Conservation (phyloP, 208 protist genomes). For the Trypanosoma brucei region DNA sequence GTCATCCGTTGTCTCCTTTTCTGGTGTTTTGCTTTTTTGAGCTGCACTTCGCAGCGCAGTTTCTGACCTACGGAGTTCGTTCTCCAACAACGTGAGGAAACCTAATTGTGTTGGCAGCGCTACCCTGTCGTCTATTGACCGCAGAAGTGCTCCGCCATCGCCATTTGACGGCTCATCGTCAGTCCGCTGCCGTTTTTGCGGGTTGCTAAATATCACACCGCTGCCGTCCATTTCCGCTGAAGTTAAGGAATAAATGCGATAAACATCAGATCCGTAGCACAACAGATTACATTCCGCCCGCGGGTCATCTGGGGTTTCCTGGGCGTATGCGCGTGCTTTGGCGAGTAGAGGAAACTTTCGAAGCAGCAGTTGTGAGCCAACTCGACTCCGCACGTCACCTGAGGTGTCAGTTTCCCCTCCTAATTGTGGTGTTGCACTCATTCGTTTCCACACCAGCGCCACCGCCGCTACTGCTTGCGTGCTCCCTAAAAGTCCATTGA, state of each 20-base stretch:
- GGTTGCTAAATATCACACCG: neutral
- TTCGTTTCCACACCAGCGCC: neutral
- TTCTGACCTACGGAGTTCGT: conserved; percentile 3
- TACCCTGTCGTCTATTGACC: neutral
- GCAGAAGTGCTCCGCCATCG: conserved; percentile 1
- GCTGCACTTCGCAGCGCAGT: neutral
- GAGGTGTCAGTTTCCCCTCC: neutral
- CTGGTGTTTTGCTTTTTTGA: neutral
- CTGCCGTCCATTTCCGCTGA: conserved; percentile 15
- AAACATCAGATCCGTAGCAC: conserved; percentile 41
- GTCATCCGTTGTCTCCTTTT: neutral
- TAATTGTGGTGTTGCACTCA: neutral
- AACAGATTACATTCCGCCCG: conserved; percentile 55
- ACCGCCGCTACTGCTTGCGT: neutral
- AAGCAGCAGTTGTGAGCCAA: conserved; percentile 48
- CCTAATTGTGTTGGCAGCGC: conserved; percentile 12
- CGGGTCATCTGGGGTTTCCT: conserved; percentile 27
- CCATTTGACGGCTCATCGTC: neutral
- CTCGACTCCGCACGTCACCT: neutral
- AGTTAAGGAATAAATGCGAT: conserved; percentile 38
- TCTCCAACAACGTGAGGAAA: conserved; percentile 8
- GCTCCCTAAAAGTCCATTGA: neutral
- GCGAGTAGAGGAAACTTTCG: conserved; percentile 56
- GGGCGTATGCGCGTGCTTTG: conserved; percentile 26
- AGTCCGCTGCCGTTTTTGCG: conserved; percentile 2